phyloP scores from a whole-genome alignment of 257 asterid genomes.

The Gynochthodes officinalis region DNA sequence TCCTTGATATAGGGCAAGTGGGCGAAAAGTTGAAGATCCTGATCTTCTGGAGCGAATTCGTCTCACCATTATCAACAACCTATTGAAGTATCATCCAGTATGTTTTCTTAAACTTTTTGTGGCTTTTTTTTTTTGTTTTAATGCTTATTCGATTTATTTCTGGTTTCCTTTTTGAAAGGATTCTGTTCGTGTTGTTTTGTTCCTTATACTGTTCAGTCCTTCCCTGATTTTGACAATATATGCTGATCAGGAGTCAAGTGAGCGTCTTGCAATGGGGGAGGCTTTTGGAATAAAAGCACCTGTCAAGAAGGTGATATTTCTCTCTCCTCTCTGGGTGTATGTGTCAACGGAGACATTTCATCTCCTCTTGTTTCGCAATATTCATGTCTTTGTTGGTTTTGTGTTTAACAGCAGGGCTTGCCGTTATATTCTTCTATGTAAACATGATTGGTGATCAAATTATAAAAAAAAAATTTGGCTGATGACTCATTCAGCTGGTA shows the following conservation, averaged over 20 bases:
- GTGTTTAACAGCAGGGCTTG: neutral
- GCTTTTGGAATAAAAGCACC: constrained; percentile 90
- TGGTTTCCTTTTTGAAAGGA: neutral
- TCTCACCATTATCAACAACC: constrained; percentile 84
- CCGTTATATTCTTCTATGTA: neutral
- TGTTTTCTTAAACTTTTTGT: constrained; percentile 24
- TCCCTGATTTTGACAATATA: neutral
- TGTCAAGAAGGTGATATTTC: constrained; percentile 64
- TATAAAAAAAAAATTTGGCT: no score
- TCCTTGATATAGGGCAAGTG: constrained; percentile 51
- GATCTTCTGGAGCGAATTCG: constrained; percentile 97
- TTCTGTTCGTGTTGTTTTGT: constrained; percentile 1
- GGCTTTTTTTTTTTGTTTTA: neutral
- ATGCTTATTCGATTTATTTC: neutral
- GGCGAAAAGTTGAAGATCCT: constrained; percentile 92
- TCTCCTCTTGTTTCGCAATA: neutral
- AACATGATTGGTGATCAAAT: neutral
- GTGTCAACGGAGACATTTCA: neutral
- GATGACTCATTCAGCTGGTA: neutral
- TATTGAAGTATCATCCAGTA: constrained; percentile 95
- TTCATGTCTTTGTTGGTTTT: neutral
- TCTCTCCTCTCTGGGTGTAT: neutral
- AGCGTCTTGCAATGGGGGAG: constrained; percentile 92
- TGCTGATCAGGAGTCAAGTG: constrained; percentile 82
- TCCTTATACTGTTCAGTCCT: neutral